These are phyloP conservation scores for Fraxinus cuspidata DNA, from an alignment of 257 asterid genomes.

Conservation along the genomic window DNA sequence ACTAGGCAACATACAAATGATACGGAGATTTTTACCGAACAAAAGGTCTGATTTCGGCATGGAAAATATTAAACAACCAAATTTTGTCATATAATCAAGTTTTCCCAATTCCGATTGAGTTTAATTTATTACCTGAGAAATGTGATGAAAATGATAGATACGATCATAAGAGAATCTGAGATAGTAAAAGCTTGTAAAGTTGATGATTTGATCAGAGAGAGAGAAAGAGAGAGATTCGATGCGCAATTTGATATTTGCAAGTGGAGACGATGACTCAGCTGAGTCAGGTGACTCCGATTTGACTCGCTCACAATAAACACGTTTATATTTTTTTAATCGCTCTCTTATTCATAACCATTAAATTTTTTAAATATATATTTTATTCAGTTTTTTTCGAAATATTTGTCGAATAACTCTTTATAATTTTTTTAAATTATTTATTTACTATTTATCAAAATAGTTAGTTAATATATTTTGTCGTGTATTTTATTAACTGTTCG, in stretches of 20 bases:
- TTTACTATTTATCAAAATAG: too few relatives aligned
- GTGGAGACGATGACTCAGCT: background rate
- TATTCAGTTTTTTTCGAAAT: too few relatives aligned
- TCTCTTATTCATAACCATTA: background rate
- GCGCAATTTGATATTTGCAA: slow-evolving; percentile 1
- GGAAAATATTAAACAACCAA: slow-evolving; percentile 34
- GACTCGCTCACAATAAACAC: background rate
- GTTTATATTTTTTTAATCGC: background rate
- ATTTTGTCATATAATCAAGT: slow-evolving; percentile 32
- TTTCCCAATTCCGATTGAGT: background rate
- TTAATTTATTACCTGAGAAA: slow-evolving; percentile 24
- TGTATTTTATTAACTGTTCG: too few relatives aligned
- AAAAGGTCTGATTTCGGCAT: slow-evolving; percentile 45
- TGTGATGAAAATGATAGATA: slow-evolving; percentile 28
- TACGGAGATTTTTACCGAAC: slow-evolving; percentile 50
- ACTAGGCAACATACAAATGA: slow-evolving; percentile 42
- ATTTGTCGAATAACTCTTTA: too few relatives aligned
- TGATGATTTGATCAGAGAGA: slow-evolving; percentile 19
- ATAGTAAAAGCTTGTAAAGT: slow-evolving; percentile 36
- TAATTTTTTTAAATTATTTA: too few relatives aligned
- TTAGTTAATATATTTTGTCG: too few relatives aligned
- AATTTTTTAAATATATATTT: too few relatives aligned
- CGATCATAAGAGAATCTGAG: slow-evolving; percentile 23
- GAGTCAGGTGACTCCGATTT: background rate
- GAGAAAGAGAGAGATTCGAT: slow-evolving; percentile 39